Evolutionary conservation across 2,329 filamentous ascomycete genomes (phyloP), one percentile per base, ranked within the genome.

Genomic region (Beauveria brongniartii): DNA sequence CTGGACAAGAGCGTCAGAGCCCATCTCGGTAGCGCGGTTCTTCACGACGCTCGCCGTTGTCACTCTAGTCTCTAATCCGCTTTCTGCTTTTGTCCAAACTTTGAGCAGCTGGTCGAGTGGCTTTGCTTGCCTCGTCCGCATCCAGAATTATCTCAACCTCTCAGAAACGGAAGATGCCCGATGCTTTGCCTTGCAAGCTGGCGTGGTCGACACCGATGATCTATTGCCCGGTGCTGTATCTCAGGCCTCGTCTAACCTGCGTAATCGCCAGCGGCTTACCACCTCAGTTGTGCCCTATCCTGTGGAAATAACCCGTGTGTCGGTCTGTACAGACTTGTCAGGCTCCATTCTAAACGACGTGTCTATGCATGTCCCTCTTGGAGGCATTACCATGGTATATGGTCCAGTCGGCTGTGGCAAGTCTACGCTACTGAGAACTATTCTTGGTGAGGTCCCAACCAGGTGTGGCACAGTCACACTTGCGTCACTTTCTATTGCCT

Each of bases 351-450:
- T 60, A 4, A 28, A 26, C 26, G 50, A 54, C 24, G 26, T 60
- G 5, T 46, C 40, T 16, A 3, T 60, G 5, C 24, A 46, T n/a
- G 26, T 54, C 5, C 20, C 50, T 4, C 63, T 63, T 16, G 69
- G 69, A 18, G 68, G 68, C 0, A 64, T 70, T 7, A 68, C 70
- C 16, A 69, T 72, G 60, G 41, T 74, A 5, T 59, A 72, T 14
- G 71, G 72, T 0, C 71, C 71, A 0, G 66, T 74, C 12, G 69
- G 69, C 3, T 70, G 66, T 9, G 71, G 71, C 9, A 73, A 73
- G 43, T 73, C 71, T 0, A 73, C 65, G 18, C 24, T 73, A 1
- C 60, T 73, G 3, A 72, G 71, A 55, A 67, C 68, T 1, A 67
- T 73, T 2, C 44, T 73, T 1, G 71, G 71, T 1, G 71, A 73